Percentiles rank a stretch among this genome's conserved stretches.
phyloP scores from a whole-genome alignment of 2,329 filamentous ascomycete species.

The Lasiodiplodia citricola region DNA sequence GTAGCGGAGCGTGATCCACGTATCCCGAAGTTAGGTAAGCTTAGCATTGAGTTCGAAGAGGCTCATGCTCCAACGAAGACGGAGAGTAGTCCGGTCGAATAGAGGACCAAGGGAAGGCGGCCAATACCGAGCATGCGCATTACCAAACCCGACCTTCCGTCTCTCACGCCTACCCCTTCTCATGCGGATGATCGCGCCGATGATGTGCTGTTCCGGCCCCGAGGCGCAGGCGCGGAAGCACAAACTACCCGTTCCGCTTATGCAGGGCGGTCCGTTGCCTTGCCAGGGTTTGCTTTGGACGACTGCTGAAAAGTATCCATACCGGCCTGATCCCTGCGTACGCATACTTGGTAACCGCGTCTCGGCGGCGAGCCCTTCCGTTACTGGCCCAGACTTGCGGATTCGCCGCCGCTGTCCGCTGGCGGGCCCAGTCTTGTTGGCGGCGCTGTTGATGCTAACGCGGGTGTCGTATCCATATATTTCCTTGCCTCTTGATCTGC shows the following conservation, averaged over 20 bases:
- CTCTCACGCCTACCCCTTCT: neutral
- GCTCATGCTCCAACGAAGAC: neutral
- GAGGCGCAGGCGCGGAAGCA: slow-evolving; percentile 20
- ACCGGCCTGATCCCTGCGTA: neutral
- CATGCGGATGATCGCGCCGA: slow-evolving; percentile 24
- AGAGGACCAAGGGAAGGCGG: neutral
- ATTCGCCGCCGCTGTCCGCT: neutral
- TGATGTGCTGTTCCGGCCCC: slow-evolving; percentile 13
- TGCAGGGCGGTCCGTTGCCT: slow-evolving; percentile 17
- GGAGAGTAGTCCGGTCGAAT: neutral
- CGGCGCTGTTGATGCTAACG: neutral
- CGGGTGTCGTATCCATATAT: slow-evolving; percentile 1
- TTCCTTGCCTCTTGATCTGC: neutral
- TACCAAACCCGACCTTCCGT: neutral
- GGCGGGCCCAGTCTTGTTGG: neutral
- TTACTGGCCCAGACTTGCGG: neutral
- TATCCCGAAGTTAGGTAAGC: neutral
- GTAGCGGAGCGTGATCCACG: neutral
- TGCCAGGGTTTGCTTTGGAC: neutral
- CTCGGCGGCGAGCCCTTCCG: neutral
- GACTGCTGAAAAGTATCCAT: neutral
- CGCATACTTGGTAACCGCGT: neutral
- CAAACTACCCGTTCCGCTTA: slow-evolving; percentile 17
- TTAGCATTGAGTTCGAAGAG: neutral
- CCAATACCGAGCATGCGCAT: neutral